Conservation (phyloP, 352 stramenopile genomes). For the Phytopythium helicoides region DNA sequence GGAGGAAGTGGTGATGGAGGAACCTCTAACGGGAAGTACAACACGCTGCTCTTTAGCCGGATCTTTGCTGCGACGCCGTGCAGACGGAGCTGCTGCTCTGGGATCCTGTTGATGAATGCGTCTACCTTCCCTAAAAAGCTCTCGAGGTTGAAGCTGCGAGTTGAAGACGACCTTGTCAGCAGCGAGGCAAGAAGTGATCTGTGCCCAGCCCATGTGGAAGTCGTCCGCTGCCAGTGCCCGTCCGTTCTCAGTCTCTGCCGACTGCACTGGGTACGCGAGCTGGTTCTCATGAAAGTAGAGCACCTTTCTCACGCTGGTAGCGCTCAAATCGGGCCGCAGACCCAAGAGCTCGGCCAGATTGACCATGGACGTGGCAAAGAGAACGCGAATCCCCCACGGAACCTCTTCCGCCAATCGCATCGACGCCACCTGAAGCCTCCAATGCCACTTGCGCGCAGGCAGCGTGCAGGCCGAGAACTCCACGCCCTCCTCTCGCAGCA, state of each 20-base stretch:
- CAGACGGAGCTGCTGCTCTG: conserved; percentile 28
- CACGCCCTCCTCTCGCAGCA: conserved; percentile 14
- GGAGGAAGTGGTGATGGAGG: conserved; percentile 2
- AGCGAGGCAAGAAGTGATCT: conserved; percentile 49
- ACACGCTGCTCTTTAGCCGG: conserved; percentile 26
- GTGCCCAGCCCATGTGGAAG: conserved; percentile 54
- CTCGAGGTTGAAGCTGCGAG: conserved; percentile 37
- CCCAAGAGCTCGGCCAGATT: conserved; percentile 41
- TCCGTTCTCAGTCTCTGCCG: neutral
- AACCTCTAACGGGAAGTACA: conserved; percentile 39
- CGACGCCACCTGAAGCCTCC: conserved; percentile 34
- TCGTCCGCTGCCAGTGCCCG: conserved; percentile 37
- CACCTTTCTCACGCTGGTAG: conserved; percentile 26
- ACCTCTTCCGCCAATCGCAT: conserved; percentile 20
- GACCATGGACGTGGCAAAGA: conserved; percentile 47
- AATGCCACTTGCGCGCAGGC: conserved; percentile 51
- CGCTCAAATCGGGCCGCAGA: conserved; percentile 23
- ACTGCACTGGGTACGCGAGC: conserved; percentile 46
- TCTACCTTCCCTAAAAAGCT: conserved; percentile 41
- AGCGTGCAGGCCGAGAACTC: conserved; percentile 23
- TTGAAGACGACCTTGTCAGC: conserved; percentile 55
- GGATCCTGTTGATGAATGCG: conserved; percentile 54
- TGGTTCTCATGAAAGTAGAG: conserved; percentile 77
- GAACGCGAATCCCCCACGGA: conserved; percentile 15
- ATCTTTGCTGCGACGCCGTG: conserved; percentile 17